Base-by-base conservation (phyloP, 805 yeast species). In the Pichia membranifaciens region DNA sequence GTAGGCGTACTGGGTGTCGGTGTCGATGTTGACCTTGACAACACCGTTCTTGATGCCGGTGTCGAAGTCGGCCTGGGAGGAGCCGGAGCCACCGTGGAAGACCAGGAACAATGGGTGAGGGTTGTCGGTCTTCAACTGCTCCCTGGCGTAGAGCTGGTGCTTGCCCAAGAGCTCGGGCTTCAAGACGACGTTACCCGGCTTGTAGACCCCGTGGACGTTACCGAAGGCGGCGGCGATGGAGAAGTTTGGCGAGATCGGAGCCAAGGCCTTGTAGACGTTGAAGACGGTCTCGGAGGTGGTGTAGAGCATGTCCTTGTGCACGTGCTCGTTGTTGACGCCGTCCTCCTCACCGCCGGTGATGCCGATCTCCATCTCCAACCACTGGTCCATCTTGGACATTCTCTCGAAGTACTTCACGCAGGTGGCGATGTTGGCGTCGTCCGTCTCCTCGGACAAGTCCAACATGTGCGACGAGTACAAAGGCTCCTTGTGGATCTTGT, bases 341-440 rank as follows among this genome's bases (percentile, higher is more conserved):
- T 93, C 99, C 77, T 93, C 99, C 79, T 93, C 99, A 84, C 99
- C 99, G 76, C 99, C 99, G 70, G 99, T 93, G 82, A 93, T 93
- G 82, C 99, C 99, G 69, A 93, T 93, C 80, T 93, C 99, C 99
- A 93, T 93, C 81, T 93, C 99, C 69, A 93, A 82, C 93, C 93
- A 93, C 78, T 91, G 98, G 75, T 81, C 78, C 81, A 91, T 78
- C 76, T 86, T 88, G 70, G 95, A 74, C 82, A 87, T 88, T 75
- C 96, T 87, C 71, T 77, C 78, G 76, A 93, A 91, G 82, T 93
- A 93, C 75, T 87, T 84, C 72, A 73, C 95, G 80, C 97, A 90
- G 57, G 87, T 84, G 55, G 81, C 82, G 62, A 93, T 91, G 86
- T 93, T 93, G 76, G 86, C 95, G 57, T 88, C 95, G 71, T 93